These are phyloP conservation scores for Chaetomium globosum DNA, from an alignment of 2,329 filamentous ascomycete genomes.

Conservation along the genomic window DNA sequence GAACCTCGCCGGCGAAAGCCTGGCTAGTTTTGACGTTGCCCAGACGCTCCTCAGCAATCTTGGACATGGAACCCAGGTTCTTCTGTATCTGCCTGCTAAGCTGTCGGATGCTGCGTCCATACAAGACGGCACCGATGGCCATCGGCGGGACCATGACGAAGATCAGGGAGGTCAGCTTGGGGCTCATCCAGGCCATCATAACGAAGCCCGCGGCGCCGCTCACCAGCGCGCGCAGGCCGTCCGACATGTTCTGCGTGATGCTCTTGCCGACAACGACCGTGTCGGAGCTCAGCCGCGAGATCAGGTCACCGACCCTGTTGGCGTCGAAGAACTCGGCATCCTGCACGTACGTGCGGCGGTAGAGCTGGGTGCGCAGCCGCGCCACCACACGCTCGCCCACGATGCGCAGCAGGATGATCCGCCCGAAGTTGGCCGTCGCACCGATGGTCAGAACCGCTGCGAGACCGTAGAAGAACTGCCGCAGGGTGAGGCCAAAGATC, in stretches of 20 bases:
- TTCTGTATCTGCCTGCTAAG: constrained; percentile 91
- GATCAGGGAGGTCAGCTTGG: constrained; percentile 85
- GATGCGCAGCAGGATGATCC: constrained; percentile 89
- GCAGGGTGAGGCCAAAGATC: constrained; percentile 81
- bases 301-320: constrained; percentile 92
- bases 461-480: constrained; percentile 85
- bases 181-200: constrained; percentile 94
- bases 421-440: constrained; percentile 87
- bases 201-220: constrained; percentile 86
- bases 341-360: constrained; percentile 90
- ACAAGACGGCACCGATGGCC: constrained; percentile 86
- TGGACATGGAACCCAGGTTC: constrained; percentile 88
- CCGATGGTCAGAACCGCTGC: constrained; percentile 77
- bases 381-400: constrained; percentile 95
- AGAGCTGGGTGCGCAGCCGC: constrained; percentile 83
- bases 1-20: constrained; percentile 89
- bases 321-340: constrained; percentile 99
- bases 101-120: constrained; percentile 84
- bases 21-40: constrained; percentile 97
- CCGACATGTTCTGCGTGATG: constrained; percentile 95
- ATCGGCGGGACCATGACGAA: constrained; percentile 88
- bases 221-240: constrained; percentile 88
- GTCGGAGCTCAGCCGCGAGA: constrained; percentile 92
- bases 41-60: constrained; percentile 96
- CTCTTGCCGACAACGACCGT: constrained; percentile 98